Base-by-base conservation (phyloP, 306 rosid genomes). In the Sicyos edulis region DNA sequence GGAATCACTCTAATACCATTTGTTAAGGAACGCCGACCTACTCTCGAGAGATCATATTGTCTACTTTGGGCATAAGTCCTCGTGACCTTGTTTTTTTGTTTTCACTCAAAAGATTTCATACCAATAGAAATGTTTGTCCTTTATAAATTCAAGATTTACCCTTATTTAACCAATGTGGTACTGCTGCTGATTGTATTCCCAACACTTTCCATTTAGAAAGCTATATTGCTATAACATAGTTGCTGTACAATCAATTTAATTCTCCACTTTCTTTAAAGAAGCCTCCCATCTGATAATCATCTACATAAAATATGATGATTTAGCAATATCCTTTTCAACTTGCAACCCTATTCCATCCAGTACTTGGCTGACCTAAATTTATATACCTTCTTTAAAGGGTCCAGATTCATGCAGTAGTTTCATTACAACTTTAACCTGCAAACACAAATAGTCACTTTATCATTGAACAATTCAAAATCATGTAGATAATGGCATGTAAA, bases 321-420 rank as follows among this genome's bases (percentile, higher is more conserved):
- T 42, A 40, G 11, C 71, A 65, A 64, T 63, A 16, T 32, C 24
- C 50, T 22, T 17, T 62, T 15, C 21, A 34, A 3, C 24, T 62
- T n/a, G 69, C 14, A 63, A 42, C 20, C 64, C 10, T 58, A 24
- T 19, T 11, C 29, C 71, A 42, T 65, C 52, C 34, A 44, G 34
- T 65, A 44, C 20, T 42, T 42, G 71, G 71, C n/a, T 17, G 54
- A 7, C 71, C 66, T 72, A 53, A 34, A 34, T 62, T 62, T 16
- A 62, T 40, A 54, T 53, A 13, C 11, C 88, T 78, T 88, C 96
- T 79, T 90, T 92, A 16, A 90, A 88, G 55, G 98, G 98, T 42
- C 98, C 89, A 26, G 96, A 88, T 6, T 92, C 96, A 51, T 79
- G 88, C 73, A 90, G 24, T 34, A 92, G 85, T 81, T 90, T 83